Percentiles rank a stretch among this genome's conserved stretches.
Conservation (phyloP, 78 protist genomes). For the Salpingoeca rosetta region DNA sequence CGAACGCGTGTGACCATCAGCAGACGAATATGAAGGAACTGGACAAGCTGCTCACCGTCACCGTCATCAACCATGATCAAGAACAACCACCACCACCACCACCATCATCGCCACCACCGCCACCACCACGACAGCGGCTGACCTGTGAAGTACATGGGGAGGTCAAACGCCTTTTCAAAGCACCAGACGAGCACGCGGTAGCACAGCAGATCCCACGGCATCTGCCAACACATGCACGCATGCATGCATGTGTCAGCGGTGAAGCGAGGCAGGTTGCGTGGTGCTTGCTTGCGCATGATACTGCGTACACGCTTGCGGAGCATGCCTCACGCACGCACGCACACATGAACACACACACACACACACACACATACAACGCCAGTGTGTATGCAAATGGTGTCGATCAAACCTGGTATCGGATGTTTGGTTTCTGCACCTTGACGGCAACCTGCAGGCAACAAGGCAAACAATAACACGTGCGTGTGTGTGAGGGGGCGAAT, state of each 20-base stretch:
- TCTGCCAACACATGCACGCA: not conserved
- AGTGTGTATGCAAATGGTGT: not conserved
- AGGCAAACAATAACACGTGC: not conserved
- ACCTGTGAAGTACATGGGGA: not conserved
- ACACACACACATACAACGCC: not conserved
- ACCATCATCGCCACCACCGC: too few species aligned
- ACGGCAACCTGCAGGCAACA: not conserved
- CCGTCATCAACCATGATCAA: too few species aligned
- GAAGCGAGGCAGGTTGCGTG: not conserved
- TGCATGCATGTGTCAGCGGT: not conserved
- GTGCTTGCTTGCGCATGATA: too few species aligned
- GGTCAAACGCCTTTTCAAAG: not conserved
- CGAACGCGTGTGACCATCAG: not conserved
- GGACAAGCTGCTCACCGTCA: too few species aligned
- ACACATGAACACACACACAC: not conserved
- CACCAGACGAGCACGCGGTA: not conserved
- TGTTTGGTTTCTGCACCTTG: not conserved
- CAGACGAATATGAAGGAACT: too few species aligned
- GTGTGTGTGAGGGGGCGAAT: too few species aligned
- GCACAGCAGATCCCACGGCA: not conserved
- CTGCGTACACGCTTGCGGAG: too few species aligned
- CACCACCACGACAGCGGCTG: too few species aligned
- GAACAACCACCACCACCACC: too few species aligned
- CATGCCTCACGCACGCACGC: too few species aligned
- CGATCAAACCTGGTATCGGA: not conserved